phyloP scores from a whole-genome alignment of 768 basidiomycete genomes.

The Collybia mongolica region DNA sequence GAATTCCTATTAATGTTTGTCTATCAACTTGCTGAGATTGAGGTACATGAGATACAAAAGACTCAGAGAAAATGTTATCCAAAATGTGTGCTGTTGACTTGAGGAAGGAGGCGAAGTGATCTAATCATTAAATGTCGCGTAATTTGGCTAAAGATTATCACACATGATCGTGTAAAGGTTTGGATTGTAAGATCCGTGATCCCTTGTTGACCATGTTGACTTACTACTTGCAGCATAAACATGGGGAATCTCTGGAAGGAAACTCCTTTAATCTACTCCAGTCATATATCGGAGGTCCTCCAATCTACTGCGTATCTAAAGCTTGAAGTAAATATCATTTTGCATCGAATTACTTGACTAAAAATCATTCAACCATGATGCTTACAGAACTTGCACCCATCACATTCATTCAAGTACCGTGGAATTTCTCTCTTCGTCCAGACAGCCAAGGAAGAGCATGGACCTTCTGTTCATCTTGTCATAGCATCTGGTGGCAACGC shows the following conservation, averaged over 20 bases:
- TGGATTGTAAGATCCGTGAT: too few relatives aligned
- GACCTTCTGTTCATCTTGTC: constrained; percentile 56
- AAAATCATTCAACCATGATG: neutral
- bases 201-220: too few relatives aligned
- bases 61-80: too few relatives aligned
- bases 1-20: too few relatives aligned
- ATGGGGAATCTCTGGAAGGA: constrained; percentile 44
- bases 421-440: constrained; percentile 66
- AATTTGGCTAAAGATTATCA: too few relatives aligned
- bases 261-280: constrained; percentile 67
- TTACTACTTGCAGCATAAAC: too few relatives aligned
- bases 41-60: too few relatives aligned
- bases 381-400: constrained; percentile 65
- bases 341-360: neutral
- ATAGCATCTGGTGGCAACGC: constrained; percentile 83
- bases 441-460: constrained; percentile 46
- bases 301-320: constrained; percentile 64
- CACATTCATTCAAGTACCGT: constrained; percentile 76
- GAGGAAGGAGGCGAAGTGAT: too few relatives aligned
- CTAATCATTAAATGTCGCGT: too few relatives aligned
- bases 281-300: constrained; percentile 50
- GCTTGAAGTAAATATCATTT: constrained; percentile 50
- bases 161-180: too few relatives aligned
- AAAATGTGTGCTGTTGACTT: too few relatives aligned
- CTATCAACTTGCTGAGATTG: too few relatives aligned